Evolutionary conservation across 225 moss, liverwort and hornwort genomes (phyloP).

Genomic region (Sphagnum tenellum): DNA sequence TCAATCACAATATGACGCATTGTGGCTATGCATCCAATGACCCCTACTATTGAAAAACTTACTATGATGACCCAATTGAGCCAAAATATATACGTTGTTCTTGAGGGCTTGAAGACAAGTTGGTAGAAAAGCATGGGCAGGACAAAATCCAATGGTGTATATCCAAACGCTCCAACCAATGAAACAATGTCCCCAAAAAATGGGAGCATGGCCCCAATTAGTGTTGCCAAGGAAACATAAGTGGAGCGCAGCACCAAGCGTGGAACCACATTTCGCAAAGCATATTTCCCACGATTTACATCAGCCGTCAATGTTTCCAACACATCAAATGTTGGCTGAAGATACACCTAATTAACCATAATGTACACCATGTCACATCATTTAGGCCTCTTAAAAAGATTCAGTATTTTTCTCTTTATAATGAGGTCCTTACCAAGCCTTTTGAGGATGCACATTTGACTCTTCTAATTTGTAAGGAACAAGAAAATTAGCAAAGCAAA

Average conservation of each 20-base stretch:
- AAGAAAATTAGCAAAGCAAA: too few species aligned
- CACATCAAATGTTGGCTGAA: slow-evolving; percentile 24
- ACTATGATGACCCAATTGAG: slow-evolving; percentile 7
- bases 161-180: slow-evolving; percentile 25
- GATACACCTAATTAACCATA: slow-evolving; percentile 18
- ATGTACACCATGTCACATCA: background rate
- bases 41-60: slow-evolving; percentile 4
- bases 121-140: slow-evolving; percentile 13
- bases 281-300: slow-evolving; percentile 9
- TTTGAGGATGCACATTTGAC: too few species aligned
- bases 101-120: slow-evolving; percentile 2
- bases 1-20: slow-evolving; percentile 13
- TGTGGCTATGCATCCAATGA: slow-evolving; percentile 17
- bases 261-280: slow-evolving; percentile 6
- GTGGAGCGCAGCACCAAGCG: slow-evolving; percentile 9
- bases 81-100: slow-evolving; percentile 2
- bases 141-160: slow-evolving; percentile 22
- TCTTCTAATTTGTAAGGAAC: too few species aligned
- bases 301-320: slow-evolving; percentile 15
- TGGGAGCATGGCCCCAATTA: slow-evolving; percentile 4
- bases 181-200: slow-evolving; percentile 20
- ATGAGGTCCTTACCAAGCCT: background rate
- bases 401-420: background rate
- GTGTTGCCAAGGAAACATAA: slow-evolving; percentile 10
- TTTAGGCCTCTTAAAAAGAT: background rate